These are phyloP conservation scores for Syzygium malaccense DNA, from an alignment of 441 rosid genomes.

Conservation along the genomic window DNA sequence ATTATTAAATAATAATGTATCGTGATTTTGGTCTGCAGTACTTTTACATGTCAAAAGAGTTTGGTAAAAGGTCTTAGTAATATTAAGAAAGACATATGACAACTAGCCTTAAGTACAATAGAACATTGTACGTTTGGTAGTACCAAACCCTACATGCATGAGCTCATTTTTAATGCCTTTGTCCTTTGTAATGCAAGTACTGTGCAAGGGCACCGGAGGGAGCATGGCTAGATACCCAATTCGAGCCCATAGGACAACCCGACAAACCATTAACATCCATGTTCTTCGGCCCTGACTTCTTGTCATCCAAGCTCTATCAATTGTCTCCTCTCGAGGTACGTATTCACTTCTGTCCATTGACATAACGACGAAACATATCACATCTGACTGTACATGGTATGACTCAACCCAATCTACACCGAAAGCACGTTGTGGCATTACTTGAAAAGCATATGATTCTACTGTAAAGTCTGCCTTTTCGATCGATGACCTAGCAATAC, in stretches of 20 bases:
- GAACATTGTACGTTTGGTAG: background rate
- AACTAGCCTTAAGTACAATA: background rate
- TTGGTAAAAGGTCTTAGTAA: background rate
- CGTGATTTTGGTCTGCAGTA: background rate
- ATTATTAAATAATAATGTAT: too few species aligned
- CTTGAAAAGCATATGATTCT: background rate
- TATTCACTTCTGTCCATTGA: background rate
- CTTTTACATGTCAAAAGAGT: background rate
- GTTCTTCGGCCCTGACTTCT: constrained; percentile 18
- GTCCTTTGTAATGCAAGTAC: background rate
- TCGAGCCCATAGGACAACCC: constrained; percentile 8
- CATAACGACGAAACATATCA: background rate
- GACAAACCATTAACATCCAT: constrained; percentile 11
- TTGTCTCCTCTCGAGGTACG: constrained; percentile 26
- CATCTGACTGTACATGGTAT: background rate
- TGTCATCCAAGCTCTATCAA: constrained; percentile 22
- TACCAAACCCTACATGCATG: too few species aligned
- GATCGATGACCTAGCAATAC: background rate
- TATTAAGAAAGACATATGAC: background rate
- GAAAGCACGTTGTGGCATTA: fast-evolving
- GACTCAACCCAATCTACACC: background rate
- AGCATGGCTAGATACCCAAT: constrained; percentile 25
- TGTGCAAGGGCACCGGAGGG: background rate
- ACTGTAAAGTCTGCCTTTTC: background rate
- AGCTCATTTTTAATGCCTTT: background rate